Evolutionary conservation across 2,329 filamentous ascomycete species (phyloP), one percentile per base, ranked within the genome.

Genomic region (Neobulgaria alba): DNA sequence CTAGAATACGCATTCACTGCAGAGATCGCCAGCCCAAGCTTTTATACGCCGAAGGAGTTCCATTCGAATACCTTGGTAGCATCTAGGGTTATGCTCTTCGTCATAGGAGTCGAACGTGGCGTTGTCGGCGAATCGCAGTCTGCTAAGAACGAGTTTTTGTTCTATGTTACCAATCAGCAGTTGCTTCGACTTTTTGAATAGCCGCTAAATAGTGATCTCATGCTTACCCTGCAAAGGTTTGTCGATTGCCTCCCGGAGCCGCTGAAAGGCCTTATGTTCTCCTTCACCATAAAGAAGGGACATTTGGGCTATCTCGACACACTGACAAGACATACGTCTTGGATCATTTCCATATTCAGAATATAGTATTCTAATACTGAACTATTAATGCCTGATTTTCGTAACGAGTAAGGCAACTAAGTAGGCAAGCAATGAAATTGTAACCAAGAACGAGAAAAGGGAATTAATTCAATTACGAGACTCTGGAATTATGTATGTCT

Each of bases 201-300:
- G 29, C 15, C 15, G 29, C 29, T 30, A 14, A 37, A 29, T 10
- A 3, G 20, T 14, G 16, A 15, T 37, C 29, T 12, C 16, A 12
- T 15, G 20, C 35, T 37, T 37, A 37, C 35, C 35, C 20, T 37
- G 26, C 17, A 16, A 29, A 37, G 18, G 35, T 37, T 37, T 37
- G 12, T 37, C 12, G 35, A 37, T 37, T 10, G 7, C 20, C 35
- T 37, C 35, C 10, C 35, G 19, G 20, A 37, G 35, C 20, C 21
- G 35, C 12, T 29, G 8, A 3, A 37, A 37, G 20, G 35, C 35
- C 7, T 29, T 26, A n/a, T n/a, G 12, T 30, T 37, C 35, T 37
- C 20, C 35, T 29, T 10, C n/a, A 15, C 20, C 21, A 16, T 23
- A 37, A 15, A 14, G 19, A 26, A 19, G 12, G 10, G 21, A 29